A percentile compares a stretch with the other conserved stretches of the same genome.
Evolutionary conservation across 352 stramenopile genomes (phyloP).

Genomic region (Phytophthora brassicae): DNA sequence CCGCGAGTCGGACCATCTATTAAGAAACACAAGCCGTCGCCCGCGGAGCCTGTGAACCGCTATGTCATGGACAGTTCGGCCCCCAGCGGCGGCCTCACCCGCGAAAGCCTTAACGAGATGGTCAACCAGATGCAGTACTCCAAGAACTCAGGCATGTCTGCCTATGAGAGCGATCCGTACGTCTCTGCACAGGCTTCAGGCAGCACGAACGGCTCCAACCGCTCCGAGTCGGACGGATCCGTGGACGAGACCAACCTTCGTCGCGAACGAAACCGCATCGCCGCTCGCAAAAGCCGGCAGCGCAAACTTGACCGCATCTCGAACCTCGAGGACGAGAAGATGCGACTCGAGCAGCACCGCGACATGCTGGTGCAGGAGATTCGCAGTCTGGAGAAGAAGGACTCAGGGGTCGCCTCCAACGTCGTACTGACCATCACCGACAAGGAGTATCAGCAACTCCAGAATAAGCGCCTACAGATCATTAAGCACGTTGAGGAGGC

Average conservation of each 20-base stretch:
- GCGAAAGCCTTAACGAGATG: conserved; percentile 62
- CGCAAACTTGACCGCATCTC: conserved; percentile 87
- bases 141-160: conserved; percentile 36
- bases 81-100: conserved; percentile 38
- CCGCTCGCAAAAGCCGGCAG: conserved; percentile 78
- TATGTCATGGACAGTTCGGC: conserved; percentile 26
- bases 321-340: conserved; percentile 87
- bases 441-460: conserved; percentile 76
- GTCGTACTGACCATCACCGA: conserved; percentile 74
- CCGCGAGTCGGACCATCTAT: conserved; percentile 36
- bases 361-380: conserved; percentile 89
- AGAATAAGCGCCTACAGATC: conserved; percentile 75
- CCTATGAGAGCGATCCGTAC: conserved; percentile 72
- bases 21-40: conserved; percentile 69
- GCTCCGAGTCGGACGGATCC: conserved; percentile 70
- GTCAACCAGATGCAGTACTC: conserved; percentile 55
- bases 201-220: conserved; percentile 65
- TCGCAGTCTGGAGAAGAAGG: conserved; percentile 79
- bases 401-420: conserved; percentile 44
- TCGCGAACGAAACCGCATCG: conserved; percentile 85
- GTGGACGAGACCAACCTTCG: conserved; percentile 80
- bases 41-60: conserved; percentile 56
- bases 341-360: conserved; percentile 83
- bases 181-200: conserved; percentile 38
- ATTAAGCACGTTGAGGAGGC: conserved; percentile 81